Evolutionary conservation across 257 asterid species (phyloP), one percentile per base, ranked within the genome.

Genomic region (Petrea volubilis): DNA sequence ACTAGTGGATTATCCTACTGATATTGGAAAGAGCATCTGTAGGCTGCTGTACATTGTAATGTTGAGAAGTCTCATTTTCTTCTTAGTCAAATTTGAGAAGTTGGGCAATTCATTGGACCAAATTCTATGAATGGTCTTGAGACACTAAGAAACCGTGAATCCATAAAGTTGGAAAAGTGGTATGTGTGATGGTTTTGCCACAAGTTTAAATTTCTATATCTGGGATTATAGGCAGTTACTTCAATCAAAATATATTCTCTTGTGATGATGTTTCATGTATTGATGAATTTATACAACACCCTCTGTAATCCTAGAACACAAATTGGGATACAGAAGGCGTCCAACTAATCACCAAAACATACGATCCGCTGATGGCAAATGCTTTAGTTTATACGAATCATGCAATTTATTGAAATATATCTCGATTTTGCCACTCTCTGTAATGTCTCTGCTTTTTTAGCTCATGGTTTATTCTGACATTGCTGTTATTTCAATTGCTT

Each of bases 401-500:
- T 18, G 13, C 52, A 27, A 14, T 58, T 46, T 20, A 21, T 53
- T 64, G 10, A 18, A 15, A 27, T 58, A 10, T 58, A 23, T 31
- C 20, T 11, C 17, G 23, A 13, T 38, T 52, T 34, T 28, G 3
- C 60, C n/a, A 43, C 13, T 12, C 28, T 36, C 6, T 7, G 18
- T 31, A 5, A 2, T 67, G 38, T 29, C 27, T 50, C n/a, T 14
- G 9, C 9, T 41, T 20, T 59, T 65, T 10, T 12, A 33, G 23
- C 50, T 14, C 7, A 11, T 31, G 33, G 25, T 55, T 65, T 17
- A 9, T 23, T 59, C 25, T 68, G 17, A 73, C 51, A 3, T 27
- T 7, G n/a, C 61, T 14, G 12, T 2, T 33, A 20, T 63, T 13
- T 23, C 59, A n/a, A n/a, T n/a, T 71, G 34, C 71, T 63, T 75